A percentile compares a stretch with the other conserved stretches of the same genome.
These are phyloP conservation scores for Syncephalastrum racemosum DNA, from an alignment of 371 early-diverging fungal species.

Conservation along the genomic window DNA sequence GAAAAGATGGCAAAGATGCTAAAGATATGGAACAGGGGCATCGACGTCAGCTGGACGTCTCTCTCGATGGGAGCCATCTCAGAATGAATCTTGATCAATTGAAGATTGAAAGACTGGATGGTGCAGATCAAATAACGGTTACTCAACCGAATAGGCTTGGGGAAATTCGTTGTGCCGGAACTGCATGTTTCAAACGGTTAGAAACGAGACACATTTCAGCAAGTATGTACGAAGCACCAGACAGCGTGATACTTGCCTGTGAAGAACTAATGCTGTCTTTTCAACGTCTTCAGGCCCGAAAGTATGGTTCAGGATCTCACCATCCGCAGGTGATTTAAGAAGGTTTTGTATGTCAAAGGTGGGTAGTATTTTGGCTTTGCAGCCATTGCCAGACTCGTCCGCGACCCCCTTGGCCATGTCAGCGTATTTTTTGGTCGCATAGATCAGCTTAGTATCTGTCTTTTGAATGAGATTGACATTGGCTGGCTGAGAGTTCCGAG, in stretches of 20 bases:
- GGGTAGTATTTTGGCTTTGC: neutral
- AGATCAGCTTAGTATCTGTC: constrained; percentile 13
- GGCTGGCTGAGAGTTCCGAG: constrained; percentile 35
- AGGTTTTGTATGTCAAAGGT: constrained; percentile 10
- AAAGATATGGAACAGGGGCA: constrained; percentile 20
- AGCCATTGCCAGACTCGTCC: neutral
- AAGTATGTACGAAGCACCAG: neutral
- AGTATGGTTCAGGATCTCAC: neutral
- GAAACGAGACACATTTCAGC: neutral
- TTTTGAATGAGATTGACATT: constrained; percentile 19
- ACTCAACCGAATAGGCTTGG: constrained; percentile 31
- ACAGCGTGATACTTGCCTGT: constrained; percentile 2
- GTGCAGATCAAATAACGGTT: constrained; percentile 18
- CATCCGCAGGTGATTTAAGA: neutral
- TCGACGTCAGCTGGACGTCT: constrained; percentile 1
- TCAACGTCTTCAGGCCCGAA: constrained; percentile 7
- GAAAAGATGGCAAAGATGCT: constrained; percentile 7
- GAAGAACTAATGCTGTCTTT: constrained; percentile 18
- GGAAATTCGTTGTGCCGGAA: constrained; percentile 27
- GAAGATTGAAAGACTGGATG: neutral
- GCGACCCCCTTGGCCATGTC: constrained; percentile 4
- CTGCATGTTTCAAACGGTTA: neutral
- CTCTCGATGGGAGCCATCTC: neutral
- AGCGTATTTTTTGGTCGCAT: constrained; percentile 17
- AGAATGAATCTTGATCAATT: neutral